Evolutionary conservation across 352 stramenopile genomes (phyloP).

Genomic region (Globisporangium orthogonon): DNA sequence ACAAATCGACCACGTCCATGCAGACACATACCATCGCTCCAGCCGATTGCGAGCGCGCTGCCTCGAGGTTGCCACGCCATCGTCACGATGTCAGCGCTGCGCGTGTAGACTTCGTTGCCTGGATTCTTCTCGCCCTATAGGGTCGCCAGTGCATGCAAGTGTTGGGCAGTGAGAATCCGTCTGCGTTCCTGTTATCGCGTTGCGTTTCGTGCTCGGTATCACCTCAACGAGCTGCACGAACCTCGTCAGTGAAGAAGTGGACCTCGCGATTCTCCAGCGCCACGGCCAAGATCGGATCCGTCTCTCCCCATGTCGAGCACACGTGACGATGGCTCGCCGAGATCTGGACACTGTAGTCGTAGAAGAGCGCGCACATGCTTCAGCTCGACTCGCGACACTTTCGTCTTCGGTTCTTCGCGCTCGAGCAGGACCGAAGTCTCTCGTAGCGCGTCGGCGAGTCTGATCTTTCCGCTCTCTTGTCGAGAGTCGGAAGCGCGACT

Average conservation of each 20-base stretch:
- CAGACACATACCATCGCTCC: constrained; percentile 53
- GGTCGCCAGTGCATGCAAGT: neutral
- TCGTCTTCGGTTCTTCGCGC: neutral
- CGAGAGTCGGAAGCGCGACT: too few species aligned
- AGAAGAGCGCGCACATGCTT: constrained; percentile 58
- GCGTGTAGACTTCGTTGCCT: constrained; percentile 44
- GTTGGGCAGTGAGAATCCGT: too few species aligned
- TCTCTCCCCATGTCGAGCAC: constrained; percentile 76
- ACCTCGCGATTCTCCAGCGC: constrained; percentile 79
- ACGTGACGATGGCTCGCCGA: constrained; percentile 61
- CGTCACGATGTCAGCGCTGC: constrained; percentile 60
- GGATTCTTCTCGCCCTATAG: constrained; percentile 59
- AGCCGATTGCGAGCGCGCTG: constrained; percentile 70
- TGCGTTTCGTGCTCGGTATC: too few species aligned
- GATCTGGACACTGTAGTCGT: constrained; percentile 75
- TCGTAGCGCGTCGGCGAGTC: too few species aligned
- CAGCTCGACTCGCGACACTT: too few species aligned
- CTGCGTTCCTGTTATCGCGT: too few species aligned
- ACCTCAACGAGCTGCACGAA: constrained; percentile 8
- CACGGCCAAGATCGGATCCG: constrained; percentile 77
- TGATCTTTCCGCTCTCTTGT: too few species aligned
- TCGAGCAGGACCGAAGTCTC: neutral
- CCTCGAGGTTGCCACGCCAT: constrained; percentile 87
- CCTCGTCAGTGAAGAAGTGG: constrained; percentile 89
- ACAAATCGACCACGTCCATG: too few species aligned